These are phyloP conservation scores for Ceratocystis harringtonii DNA, from an alignment of 2,329 filamentous ascomycete genomes.

Conservation along the genomic window DNA sequence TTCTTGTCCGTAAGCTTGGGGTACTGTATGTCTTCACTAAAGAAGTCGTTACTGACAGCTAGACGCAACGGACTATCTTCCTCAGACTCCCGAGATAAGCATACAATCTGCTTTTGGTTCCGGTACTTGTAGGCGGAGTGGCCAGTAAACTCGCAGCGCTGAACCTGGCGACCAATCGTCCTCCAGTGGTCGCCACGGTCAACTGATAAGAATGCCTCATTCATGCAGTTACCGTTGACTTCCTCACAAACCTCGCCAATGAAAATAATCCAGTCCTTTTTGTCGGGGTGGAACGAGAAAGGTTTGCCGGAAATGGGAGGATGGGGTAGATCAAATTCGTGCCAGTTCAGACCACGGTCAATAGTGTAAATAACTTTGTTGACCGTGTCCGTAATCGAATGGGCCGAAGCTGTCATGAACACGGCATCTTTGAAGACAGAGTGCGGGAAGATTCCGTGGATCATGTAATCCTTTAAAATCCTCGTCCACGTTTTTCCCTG, in stretches of 20 bases:
- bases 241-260: slow-evolving; percentile 56
- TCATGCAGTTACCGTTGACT: slow-evolving; percentile 45
- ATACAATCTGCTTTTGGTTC: slow-evolving; percentile 41
- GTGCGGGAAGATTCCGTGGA: slow-evolving; percentile 62
- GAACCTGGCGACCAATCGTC: slow-evolving; percentile 55
- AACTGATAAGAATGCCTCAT: slow-evolving; percentile 58
- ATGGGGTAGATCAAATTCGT: slow-evolving; percentile 56
- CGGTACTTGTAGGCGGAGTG: slow-evolving; percentile 42
- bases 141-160: slow-evolving; percentile 76
- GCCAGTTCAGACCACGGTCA: slow-evolving; percentile 60
- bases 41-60: slow-evolving; percentile 65
- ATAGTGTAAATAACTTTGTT: slow-evolving; percentile 58
- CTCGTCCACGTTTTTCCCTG: slow-evolving; percentile 77
- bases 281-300: slow-evolving; percentile 67
- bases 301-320: slow-evolving; percentile 31
- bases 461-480: slow-evolving; percentile 52
- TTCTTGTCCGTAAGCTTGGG: slow-evolving; percentile 45
- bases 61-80: slow-evolving; percentile 49
- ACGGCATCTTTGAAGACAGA: slow-evolving; percentile 68
- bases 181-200: slow-evolving; percentile 74
- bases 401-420: slow-evolving; percentile 58
- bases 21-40: slow-evolving; percentile 36
- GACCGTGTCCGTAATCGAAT: slow-evolving; percentile 28
- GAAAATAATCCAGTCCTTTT: slow-evolving; percentile 88
- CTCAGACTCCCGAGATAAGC: slow-evolving; percentile 37